Conservation (phyloP, 768 basidiomycete species). For the Podaxis sp. region DNA sequence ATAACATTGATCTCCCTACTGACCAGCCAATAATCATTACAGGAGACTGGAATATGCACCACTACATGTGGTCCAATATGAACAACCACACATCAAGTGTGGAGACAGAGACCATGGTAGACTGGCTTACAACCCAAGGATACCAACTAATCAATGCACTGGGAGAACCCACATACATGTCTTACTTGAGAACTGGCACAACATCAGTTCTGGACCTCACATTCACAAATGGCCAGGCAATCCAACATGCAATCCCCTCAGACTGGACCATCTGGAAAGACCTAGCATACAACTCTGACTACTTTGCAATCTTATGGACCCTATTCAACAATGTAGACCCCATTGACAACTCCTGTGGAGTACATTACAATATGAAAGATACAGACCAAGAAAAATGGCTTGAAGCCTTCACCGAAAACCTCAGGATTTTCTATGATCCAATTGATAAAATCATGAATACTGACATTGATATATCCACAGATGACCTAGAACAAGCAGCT, state of each 20-base stretch:
- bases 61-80: constrained; percentile 19
- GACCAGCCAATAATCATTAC: constrained; percentile 22
- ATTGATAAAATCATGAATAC: neutral
- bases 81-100: neutral
- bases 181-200: neutral
- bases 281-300: constrained; percentile 21
- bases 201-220: constrained; percentile 23
- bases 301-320: constrained; percentile 21
- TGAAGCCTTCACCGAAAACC: constrained; percentile 8
- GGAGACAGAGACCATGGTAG: constrained; percentile 17
- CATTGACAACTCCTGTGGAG: constrained; percentile 19
- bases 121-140: constrained; percentile 19
- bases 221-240: constrained; percentile 18
- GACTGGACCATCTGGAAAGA: constrained; percentile 22
- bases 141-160: constrained; percentile 20
- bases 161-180: constrained; percentile 20
- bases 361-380: constrained; percentile 21
- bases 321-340: constrained; percentile 18
- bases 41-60: constrained; percentile 28
- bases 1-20: neutral
- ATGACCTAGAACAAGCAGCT: no score
- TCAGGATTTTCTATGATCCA: neutral
- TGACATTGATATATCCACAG: neutral
- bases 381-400: constrained; percentile 20
- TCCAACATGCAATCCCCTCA: constrained; percentile 9